These are phyloP conservation scores for Rhodomyrtus tomentosa DNA, from an alignment of 345 rosid species.

Conservation along the genomic window DNA sequence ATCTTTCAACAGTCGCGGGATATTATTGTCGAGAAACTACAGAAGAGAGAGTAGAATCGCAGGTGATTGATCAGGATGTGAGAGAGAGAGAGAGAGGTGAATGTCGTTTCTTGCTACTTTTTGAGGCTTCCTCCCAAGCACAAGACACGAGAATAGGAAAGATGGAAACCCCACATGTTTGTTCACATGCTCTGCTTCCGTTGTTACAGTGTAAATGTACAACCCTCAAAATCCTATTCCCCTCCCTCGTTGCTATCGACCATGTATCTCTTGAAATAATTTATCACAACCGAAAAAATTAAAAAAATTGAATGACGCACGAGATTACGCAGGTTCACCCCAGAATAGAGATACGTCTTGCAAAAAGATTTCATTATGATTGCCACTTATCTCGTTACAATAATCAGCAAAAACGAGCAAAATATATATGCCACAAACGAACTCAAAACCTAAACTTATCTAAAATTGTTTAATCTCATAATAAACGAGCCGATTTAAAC, in stretches of 20 bases:
- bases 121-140: background rate
- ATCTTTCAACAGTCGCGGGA: background rate
- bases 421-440: no score
- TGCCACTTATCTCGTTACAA: no score
- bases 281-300: no score
- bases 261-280: background rate
- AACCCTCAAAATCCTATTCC: background rate
- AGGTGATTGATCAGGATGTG: background rate
- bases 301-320: no score
- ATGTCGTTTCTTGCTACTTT: background rate
- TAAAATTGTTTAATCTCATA: no score
- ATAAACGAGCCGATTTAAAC: no score
- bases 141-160: background rate
- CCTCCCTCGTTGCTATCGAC: background rate
- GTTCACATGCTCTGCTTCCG: background rate
- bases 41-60: background rate
- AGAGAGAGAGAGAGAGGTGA: background rate
- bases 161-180: background rate
- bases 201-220: background rate
- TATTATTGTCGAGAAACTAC: background rate
- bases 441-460: no score
- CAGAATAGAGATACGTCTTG: no score
- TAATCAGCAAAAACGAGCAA: no score
- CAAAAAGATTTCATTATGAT: no score
- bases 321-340: no score